Evolutionary conservation across 1,284 basidiomycete genomes (phyloP).

Genomic region (Flammula alnicola): DNA sequence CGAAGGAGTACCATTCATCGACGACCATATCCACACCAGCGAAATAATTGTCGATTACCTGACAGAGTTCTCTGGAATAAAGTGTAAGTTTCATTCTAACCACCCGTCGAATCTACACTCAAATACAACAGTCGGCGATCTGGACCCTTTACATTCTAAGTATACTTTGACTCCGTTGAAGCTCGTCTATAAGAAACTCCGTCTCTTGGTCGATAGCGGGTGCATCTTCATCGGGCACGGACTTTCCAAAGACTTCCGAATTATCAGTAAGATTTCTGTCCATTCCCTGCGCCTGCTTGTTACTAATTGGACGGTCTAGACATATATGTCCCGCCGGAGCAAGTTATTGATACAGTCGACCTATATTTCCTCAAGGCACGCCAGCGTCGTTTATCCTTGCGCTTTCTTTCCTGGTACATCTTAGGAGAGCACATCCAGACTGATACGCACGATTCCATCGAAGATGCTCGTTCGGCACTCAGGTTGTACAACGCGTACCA

Average conservation of each 20-base stretch:
- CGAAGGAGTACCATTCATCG: conserved; percentile 91
- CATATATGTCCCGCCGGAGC: conserved; percentile 92
- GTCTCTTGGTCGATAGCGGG: conserved; percentile 90
- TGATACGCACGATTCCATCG: conserved; percentile 95
- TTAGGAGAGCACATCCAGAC: conserved; percentile 91
- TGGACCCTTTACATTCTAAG: conserved; percentile 83
- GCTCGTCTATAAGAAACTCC: conserved; percentile 97
- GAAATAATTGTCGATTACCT: conserved; percentile 96
- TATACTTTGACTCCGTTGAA: conserved; percentile 95
- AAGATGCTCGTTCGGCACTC: conserved; percentile 91
- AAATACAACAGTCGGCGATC: conserved; percentile 74
- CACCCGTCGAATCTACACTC: no score
- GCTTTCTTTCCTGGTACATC: conserved; percentile 94
- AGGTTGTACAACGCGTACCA: conserved; percentile 87
- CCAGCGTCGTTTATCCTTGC: conserved; percentile 88
- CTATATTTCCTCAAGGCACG: conserved; percentile 86
- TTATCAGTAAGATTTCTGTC: conserved; percentile 78
- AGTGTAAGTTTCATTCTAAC: conserved; percentile 71
- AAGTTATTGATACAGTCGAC: conserved; percentile 97
- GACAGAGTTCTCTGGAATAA: conserved; percentile 96
- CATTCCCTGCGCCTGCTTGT: not conserved
- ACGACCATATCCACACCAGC: conserved; percentile 96
- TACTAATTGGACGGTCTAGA: conserved; percentile 53
- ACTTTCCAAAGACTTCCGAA: conserved; percentile 98
- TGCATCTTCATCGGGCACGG: conserved; percentile 99